Percentiles rank a stretch among this genome's conserved stretches.
Evolutionary conservation across 805 yeast species (phyloP).

Genomic region (Komagataella populi): DNA sequence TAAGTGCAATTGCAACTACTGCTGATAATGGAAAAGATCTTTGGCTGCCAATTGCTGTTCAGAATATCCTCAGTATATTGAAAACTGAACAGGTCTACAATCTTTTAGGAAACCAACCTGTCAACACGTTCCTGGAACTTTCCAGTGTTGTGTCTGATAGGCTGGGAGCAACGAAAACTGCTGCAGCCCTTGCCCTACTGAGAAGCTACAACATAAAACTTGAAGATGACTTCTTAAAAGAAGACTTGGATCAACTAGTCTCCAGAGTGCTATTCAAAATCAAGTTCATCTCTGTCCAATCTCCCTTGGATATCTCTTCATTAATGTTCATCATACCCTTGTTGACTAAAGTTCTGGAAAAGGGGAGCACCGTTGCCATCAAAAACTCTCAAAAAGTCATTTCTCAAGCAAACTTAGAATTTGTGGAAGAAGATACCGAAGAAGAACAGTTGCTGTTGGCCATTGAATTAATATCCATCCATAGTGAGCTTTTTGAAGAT

Average conservation of each 20-base stretch:
- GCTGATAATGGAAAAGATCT: constrained; percentile 49
- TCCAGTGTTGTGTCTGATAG: constrained; percentile 38
- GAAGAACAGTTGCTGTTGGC: constrained; percentile 77
- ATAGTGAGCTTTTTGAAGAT: constrained; percentile 56
- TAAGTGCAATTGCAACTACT: constrained; percentile 32
- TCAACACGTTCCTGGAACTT: constrained; percentile 28
- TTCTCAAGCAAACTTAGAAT: constrained; percentile 42
- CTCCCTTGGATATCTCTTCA: constrained; percentile 53
- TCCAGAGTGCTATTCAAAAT: constrained; percentile 63
- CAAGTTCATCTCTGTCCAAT: constrained; percentile 61
- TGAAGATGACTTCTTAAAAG: constrained; percentile 31
- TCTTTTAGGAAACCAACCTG: neutral
- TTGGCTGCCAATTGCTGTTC: constrained; percentile 67
- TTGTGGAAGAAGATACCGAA: constrained; percentile 71
- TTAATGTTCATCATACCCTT: constrained; percentile 69
- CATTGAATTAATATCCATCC: constrained; percentile 58
- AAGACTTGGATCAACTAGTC: constrained; percentile 37
- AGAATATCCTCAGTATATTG: constrained; percentile 30
- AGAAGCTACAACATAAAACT: constrained; percentile 37
- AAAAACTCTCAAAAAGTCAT: constrained; percentile 37
- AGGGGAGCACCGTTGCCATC: constrained; percentile 44
- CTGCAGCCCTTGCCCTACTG: constrained; percentile 59
- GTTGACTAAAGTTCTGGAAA: constrained; percentile 50
- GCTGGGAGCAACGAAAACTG: constrained; percentile 32
- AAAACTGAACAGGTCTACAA: constrained; percentile 9